Conservation (phyloP, 2,329 filamentous ascomycete species). For the Fusarium sp. region DNA sequence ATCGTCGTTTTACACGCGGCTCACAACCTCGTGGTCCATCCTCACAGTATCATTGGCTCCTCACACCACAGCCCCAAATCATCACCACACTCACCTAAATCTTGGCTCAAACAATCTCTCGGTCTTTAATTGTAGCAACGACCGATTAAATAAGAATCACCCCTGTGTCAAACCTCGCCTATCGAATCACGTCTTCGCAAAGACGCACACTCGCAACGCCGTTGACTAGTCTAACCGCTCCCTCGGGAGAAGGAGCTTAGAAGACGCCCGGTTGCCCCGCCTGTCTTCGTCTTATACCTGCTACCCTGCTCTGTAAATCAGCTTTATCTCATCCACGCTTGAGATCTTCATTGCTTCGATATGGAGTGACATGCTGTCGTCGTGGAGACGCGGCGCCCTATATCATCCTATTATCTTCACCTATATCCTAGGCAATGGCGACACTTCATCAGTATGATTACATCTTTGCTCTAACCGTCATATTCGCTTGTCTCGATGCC, state of each 20-base stretch:
- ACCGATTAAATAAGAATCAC: background rate
- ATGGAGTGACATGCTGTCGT: constrained; percentile 40
- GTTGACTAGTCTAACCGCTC: constrained; percentile 26
- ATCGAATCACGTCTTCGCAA: constrained; percentile 38
- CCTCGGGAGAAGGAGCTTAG: constrained; percentile 17
- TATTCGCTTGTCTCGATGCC: constrained; percentile 68
- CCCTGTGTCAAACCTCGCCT: constrained; percentile 8
- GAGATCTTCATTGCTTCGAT: constrained; percentile 8
- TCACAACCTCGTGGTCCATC: constrained; percentile 39
- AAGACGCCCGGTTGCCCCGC: constrained; percentile 3
- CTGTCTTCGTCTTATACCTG: background rate
- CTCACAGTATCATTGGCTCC: constrained; percentile 34
- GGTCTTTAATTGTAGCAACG: constrained; percentile 1
- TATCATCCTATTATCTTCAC: background rate
- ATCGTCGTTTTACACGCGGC: constrained; percentile 9
- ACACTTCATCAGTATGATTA: constrained; percentile 63
- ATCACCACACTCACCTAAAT: constrained; percentile 5
- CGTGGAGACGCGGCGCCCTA: constrained; percentile 24
- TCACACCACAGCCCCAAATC: background rate
- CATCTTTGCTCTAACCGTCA: constrained; percentile 65
- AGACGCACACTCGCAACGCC: constrained; percentile 34
- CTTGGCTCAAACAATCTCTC: constrained; percentile 4
- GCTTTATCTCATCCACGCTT: constrained; percentile 16
- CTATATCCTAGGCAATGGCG: constrained; percentile 45
- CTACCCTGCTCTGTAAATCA: background rate